Conservation (phyloP, 257 asterid species). For the Penstemon barbatus region DNA sequence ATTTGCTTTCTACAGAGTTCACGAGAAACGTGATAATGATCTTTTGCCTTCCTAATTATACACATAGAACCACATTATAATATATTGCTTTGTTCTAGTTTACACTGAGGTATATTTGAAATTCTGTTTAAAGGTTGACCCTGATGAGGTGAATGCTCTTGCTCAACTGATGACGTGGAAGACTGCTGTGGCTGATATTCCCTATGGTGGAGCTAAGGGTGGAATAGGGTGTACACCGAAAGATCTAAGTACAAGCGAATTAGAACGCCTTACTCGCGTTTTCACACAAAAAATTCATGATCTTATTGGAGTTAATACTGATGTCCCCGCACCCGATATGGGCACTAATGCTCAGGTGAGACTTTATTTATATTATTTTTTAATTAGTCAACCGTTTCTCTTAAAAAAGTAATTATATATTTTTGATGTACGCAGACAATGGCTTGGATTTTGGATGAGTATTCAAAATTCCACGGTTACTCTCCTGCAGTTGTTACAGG, state of each 20-base stretch:
- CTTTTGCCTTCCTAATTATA: not conserved
- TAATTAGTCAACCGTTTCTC: slow-evolving; percentile 4
- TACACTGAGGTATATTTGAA: slow-evolving; percentile 28
- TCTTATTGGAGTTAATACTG: slow-evolving; percentile 85
- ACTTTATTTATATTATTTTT: not conserved
- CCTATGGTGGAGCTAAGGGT: slow-evolving; percentile 98
- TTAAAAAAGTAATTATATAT: not conserved
- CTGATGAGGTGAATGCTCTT: slow-evolving; percentile 95
- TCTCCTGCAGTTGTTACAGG: slow-evolving; percentile 98
- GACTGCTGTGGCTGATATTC: slow-evolving; percentile 91
- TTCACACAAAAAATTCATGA: slow-evolving; percentile 96
- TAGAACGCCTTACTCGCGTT: slow-evolving; percentile 95
- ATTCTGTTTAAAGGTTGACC: slow-evolving; percentile 63
- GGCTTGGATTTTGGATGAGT: slow-evolving; percentile 99
- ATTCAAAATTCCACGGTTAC: slow-evolving; percentile 93
- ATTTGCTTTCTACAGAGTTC: not conserved
- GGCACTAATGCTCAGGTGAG: slow-evolving; percentile 95
- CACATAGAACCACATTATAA: not conserved
- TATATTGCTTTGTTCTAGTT: not conserved
- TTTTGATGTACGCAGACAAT: slow-evolving; percentile 65
- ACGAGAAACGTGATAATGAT: not conserved
- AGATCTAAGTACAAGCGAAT: slow-evolving; percentile 69
- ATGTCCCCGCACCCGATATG: slow-evolving; percentile 99
- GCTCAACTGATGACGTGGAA: slow-evolving; percentile 99
- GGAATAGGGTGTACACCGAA: slow-evolving; percentile 89